These are phyloP conservation scores for Kokia cookei DNA, from an alignment of 441 rosid species.

Conservation along the genomic window DNA sequence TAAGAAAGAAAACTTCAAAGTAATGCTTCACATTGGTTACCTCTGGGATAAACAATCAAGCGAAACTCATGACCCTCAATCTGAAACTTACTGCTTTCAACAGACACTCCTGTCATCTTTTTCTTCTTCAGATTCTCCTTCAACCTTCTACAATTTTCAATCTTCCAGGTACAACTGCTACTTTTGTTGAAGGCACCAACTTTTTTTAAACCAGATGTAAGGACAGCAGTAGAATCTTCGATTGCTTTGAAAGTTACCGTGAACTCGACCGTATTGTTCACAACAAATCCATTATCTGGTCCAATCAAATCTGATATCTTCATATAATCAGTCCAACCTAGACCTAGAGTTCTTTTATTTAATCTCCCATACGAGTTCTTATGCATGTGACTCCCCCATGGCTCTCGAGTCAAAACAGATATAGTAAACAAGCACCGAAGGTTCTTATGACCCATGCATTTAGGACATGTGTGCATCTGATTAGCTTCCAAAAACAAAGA, in stretches of 20 bases:
- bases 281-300: conserved; percentile 60
- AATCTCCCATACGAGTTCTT: conserved; percentile 96
- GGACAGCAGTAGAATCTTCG: conserved; percentile 51
- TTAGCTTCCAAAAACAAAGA: conserved; percentile 96
- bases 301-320: conserved; percentile 79
- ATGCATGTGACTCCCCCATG: conserved; percentile 80
- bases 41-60: conserved; percentile 96
- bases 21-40: conserved; percentile 22
- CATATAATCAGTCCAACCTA: conserved; percentile 96
- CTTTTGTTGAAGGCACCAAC: too few species aligned
- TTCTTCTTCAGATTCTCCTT: conserved; percentile 93
- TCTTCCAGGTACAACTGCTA: conserved; percentile 70
- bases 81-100: conserved; percentile 95
- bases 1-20: not conserved
- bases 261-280: conserved; percentile 79
- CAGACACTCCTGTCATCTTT: conserved; percentile 94
- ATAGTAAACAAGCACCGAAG: conserved; percentile 95
- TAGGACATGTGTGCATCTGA: conserved; percentile 45
- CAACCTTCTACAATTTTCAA: conserved; percentile 82
- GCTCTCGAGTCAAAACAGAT: conserved; percentile 81
- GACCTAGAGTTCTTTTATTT: conserved; percentile 81
- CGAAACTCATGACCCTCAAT: conserved; percentile 96
- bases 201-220: too few species aligned
- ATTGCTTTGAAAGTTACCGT: conserved; percentile 94
- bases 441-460: conserved; percentile 35